Conservation (phyloP, 2,329 filamentous ascomycete species). For the Fusarium nygamai region DNA sequence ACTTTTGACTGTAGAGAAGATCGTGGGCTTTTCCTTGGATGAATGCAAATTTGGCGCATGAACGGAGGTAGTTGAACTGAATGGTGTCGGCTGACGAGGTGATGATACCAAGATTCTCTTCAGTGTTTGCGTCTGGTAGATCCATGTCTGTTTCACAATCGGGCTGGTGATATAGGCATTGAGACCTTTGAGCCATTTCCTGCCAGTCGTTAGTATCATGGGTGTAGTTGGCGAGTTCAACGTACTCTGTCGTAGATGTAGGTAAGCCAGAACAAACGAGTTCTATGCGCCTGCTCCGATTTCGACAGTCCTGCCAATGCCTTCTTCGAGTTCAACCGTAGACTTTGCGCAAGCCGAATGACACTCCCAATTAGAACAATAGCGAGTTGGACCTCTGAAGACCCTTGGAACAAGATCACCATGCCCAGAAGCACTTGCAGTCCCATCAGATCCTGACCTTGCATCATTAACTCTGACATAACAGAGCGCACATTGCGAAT, state of each 20-base stretch:
- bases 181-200: conserved; percentile 49
- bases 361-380: conserved; percentile 48
- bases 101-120: conserved; percentile 25
- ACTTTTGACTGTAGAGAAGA: conserved; percentile 21
- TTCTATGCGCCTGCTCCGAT: conserved; percentile 36
- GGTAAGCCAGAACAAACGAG: conserved; percentile 50
- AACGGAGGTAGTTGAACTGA: conserved; percentile 27
- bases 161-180: conserved; percentile 47
- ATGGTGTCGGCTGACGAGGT: not conserved
- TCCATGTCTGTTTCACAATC: conserved; percentile 51
- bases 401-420: conserved; percentile 47
- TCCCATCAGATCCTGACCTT: conserved; percentile 44
- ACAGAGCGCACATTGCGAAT: conserved; percentile 46
- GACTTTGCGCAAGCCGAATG: conserved; percentile 46
- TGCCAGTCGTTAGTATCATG: conserved; percentile 2
- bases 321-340: conserved; percentile 45
- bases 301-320: not conserved
- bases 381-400: conserved; percentile 45
- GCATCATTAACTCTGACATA: conserved; percentile 46
- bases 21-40: conserved; percentile 37
- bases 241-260: conserved; percentile 48
- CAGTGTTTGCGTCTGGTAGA: conserved; percentile 18
- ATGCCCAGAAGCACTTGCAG: conserved; percentile 50
- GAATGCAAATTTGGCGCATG: conserved; percentile 23
- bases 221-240: not conserved